These are phyloP conservation scores for Neospermospora avenae DNA, from an alignment of 2,329 filamentous ascomycete genomes.

Conservation along the genomic window DNA sequence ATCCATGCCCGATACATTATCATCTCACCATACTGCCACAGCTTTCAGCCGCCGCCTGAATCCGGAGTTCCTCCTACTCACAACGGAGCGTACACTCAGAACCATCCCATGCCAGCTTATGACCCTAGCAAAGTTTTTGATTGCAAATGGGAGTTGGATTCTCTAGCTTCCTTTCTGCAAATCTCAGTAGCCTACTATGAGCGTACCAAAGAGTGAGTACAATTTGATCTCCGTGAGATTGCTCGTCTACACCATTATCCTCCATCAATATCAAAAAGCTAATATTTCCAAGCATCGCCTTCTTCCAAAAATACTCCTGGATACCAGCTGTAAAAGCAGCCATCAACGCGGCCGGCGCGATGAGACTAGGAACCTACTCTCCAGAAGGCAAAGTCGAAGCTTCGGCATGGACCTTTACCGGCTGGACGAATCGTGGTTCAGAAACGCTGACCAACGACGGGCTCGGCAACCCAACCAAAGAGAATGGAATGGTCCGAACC, in stretches of 20 bases:
- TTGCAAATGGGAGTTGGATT: slow-evolving; percentile 95
- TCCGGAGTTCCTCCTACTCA: slow-evolving; percentile 58
- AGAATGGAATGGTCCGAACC: slow-evolving; percentile 76
- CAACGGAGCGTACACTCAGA: slow-evolving; percentile 57
- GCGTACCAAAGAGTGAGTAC: slow-evolving; percentile 48
- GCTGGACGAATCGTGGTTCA: slow-evolving; percentile 68
- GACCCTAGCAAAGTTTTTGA: slow-evolving; percentile 74
- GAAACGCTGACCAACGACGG: slow-evolving; percentile 80
- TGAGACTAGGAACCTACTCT: slow-evolving; percentile 73
- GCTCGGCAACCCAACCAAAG: slow-evolving; percentile 72
- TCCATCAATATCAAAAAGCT: neutral
- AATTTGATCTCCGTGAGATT: neutral
- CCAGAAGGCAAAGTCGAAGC: slow-evolving; percentile 52
- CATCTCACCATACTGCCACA: slow-evolving; percentile 80
- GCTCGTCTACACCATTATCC: neutral
- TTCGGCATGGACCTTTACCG: slow-evolving; percentile 71
- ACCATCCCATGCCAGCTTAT: slow-evolving; percentile 67
- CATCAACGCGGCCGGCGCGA: slow-evolving; percentile 63
- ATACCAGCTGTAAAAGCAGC: slow-evolving; percentile 67
- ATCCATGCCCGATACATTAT: slow-evolving; percentile 65
- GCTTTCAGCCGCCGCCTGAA: slow-evolving; percentile 80
- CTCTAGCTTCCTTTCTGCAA: slow-evolving; percentile 79
- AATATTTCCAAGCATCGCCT: slow-evolving; percentile 48
- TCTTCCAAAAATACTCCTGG: slow-evolving; percentile 74
- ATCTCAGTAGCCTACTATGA: slow-evolving; percentile 76